Evolutionary conservation across 2,329 filamentous ascomycete genomes (phyloP).

Genomic region (Hypoxylon sp.): DNA sequence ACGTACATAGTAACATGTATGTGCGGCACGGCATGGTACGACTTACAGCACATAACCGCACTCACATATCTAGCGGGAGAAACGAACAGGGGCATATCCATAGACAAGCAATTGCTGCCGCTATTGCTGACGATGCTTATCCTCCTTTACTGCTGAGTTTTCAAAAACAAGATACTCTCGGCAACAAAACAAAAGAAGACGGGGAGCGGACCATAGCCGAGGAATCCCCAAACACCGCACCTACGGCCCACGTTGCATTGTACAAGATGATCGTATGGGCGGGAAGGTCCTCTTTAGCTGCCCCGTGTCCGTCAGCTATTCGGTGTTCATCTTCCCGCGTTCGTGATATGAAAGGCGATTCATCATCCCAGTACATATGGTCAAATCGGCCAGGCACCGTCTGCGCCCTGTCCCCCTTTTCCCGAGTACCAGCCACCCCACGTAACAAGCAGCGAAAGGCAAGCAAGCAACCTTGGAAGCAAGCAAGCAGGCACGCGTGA

Average conservation of each 20-base stretch:
- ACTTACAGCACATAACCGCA: conserved; percentile 52
- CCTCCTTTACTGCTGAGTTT: conserved; percentile 29
- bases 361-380: conserved; percentile 29
- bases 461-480: no score
- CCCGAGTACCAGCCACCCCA: conserved; percentile 41
- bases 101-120: conserved; percentile 31
- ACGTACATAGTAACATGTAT: no score
- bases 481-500: conserved; percentile 37
- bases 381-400: conserved; percentile 40
- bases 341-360: conserved; percentile 31
- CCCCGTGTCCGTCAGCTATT: conserved; percentile 37
- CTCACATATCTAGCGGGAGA: conserved; percentile 52
- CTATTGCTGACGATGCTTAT: conserved; percentile 22
- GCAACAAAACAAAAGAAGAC: conserved; percentile 34
- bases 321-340: conserved; percentile 26
- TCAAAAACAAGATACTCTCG: conserved; percentile 30
- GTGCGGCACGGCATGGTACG: conserved; percentile 46
- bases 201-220: conserved; percentile 44
- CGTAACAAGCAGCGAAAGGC: conserved; percentile 42
- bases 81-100: conserved; percentile 28
- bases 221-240: conserved; percentile 49
- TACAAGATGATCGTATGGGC: conserved; percentile 33
- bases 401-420: conserved; percentile 33
- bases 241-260: conserved; percentile 37
- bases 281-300: conserved; percentile 27